phyloP scores from a whole-genome alignment of 73 alveolate species.

The Paramecium tetraurelia region DNA sequence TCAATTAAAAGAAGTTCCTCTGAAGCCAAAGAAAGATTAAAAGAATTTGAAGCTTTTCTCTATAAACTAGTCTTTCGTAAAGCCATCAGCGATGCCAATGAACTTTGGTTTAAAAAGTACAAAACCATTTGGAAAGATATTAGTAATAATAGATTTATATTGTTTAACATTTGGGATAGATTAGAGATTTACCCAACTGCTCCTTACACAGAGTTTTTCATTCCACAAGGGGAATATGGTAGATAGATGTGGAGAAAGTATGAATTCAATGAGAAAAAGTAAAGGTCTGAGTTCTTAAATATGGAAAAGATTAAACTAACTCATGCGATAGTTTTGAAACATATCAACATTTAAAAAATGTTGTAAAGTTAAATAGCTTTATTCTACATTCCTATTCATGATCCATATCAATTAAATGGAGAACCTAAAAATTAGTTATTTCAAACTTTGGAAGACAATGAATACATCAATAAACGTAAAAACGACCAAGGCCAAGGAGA shows the following conservation, averaged over 20 bases:
- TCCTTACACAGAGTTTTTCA: constrained; percentile 46
- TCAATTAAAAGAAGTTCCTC: not conserved
- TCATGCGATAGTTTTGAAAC: not conserved
- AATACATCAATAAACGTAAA: not conserved
- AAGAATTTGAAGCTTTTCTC: constrained; percentile 5
- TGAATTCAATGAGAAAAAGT: constrained; percentile 33
- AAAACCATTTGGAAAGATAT: constrained; percentile 14
- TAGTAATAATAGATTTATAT: not conserved
- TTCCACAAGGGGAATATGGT: constrained; percentile 8
- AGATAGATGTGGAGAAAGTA: constrained; percentile 52
- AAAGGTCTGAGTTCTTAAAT: constrained; percentile 45
- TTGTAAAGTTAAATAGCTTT: not conserved
- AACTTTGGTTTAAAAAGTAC: not conserved
- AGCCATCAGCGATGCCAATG: constrained; percentile 53
- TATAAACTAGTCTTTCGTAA: constrained; percentile 47
- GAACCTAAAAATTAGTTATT: not conserved
- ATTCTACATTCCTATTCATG: constrained; percentile 50
- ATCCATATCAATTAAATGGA: constrained; percentile 47
- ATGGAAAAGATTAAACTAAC: constrained; percentile 57
- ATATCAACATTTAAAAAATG: constrained; percentile 38
- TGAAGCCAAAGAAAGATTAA: constrained; percentile 41
- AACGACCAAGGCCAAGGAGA: constrained; percentile 18
- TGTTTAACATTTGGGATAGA: constrained; percentile 60
- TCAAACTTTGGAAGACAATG: not conserved
- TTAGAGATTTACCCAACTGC: constrained; percentile 62